A percentile compares a stretch with the other conserved stretches of the same genome.
phyloP scores from a whole-genome alignment of 2,329 filamentous ascomycete genomes.

The Colletotrichum nymphaeae region DNA sequence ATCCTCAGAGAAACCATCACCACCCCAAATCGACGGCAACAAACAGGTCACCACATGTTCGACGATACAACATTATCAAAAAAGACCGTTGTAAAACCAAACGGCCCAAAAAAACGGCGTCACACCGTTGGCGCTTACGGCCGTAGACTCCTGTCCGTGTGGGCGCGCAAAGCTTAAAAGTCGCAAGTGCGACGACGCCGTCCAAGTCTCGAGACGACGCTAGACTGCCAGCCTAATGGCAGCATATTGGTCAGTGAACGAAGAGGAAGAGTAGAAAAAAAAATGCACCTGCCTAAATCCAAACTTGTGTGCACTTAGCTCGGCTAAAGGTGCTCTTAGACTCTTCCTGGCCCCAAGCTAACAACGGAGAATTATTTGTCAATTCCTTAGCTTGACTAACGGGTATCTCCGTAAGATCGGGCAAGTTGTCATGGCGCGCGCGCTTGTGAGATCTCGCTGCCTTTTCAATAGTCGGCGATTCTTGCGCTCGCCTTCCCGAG shows the following conservation, averaged over 20 bases:
- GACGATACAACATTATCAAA: background rate
- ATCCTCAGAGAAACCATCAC: background rate
- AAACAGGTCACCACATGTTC: background rate
- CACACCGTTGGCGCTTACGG: background rate
- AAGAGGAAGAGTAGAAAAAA: too few species aligned
- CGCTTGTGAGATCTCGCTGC: background rate
- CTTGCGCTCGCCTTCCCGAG: background rate
- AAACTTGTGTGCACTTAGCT: too few species aligned
- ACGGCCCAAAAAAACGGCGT: background rate
- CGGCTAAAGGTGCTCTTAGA: too few species aligned
- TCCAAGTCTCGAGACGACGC: background rate
- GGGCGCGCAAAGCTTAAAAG: background rate
- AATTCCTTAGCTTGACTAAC: background rate
- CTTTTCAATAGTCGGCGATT: background rate
- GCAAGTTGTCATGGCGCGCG: background rate
- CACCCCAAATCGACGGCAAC: background rate
- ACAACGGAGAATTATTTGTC: too few species aligned
- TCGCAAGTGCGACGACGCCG: background rate
- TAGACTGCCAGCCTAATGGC: background rate
- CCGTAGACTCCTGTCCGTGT: background rate
- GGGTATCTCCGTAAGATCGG: background rate
- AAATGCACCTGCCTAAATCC: too few species aligned
- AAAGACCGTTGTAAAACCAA: background rate
- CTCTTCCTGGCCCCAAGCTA: too few species aligned
- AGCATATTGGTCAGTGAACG: background rate